phyloP scores from a whole-genome alignment of 2,329 filamentous ascomycete genomes.

The Pestalotiopsis sp. region DNA sequence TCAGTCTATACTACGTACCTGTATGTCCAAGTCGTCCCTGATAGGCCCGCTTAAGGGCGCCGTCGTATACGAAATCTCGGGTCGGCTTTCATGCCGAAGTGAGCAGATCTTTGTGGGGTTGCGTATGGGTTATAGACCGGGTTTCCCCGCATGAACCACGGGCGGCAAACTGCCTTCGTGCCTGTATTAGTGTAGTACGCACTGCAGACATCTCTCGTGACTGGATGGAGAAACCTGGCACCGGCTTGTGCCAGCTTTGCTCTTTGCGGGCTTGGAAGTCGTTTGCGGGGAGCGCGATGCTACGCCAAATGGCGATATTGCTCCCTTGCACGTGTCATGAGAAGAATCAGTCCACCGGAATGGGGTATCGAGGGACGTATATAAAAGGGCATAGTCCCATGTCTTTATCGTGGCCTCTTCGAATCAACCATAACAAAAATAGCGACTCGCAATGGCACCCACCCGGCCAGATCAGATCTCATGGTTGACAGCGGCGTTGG shows the following conservation, averaged over 20 bases:
- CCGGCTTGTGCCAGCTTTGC: not conserved
- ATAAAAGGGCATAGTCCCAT: not conserved
- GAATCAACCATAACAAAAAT: not conserved
- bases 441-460: not conserved
- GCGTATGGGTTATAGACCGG: not conserved
- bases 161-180: not conserved
- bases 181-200: not conserved
- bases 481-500: not conserved
- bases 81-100: not conserved
- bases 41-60: not conserved
- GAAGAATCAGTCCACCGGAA: not conserved
- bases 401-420: not conserved
- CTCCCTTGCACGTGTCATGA: not conserved
- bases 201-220: not conserved
- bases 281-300: not conserved
- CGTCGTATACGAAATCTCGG: not conserved
- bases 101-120: not conserved
- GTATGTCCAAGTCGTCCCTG: not conserved
- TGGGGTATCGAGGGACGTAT: not conserved
- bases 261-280: not conserved
- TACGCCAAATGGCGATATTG: not conserved
- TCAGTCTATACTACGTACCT: not conserved
- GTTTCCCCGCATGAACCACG: not conserved
- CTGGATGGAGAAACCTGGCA: constrained; percentile 10
- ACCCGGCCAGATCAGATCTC: not conserved